Conservation (phyloP, 306 rosid species). For the Trichosanthes truncata region DNA sequence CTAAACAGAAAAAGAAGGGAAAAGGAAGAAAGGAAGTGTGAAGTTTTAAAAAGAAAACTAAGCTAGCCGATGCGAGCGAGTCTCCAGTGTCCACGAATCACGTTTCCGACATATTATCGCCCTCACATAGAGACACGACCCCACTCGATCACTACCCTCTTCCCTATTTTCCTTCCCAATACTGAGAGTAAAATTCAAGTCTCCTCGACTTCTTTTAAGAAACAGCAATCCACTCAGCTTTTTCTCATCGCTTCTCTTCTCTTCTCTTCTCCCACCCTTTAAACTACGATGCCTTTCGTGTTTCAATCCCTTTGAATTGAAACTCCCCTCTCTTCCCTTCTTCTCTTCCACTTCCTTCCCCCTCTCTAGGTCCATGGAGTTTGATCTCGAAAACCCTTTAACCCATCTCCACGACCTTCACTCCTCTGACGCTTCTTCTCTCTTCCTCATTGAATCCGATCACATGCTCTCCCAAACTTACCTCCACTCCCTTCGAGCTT, state of each 20-base stretch:
- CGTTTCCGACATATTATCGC: conserved; percentile 9
- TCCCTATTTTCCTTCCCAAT: conserved; percentile 35
- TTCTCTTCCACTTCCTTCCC: neutral
- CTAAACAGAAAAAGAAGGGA: too few relatives aligned
- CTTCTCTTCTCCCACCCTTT: too few relatives aligned
- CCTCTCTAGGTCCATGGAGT: conserved; percentile 44
- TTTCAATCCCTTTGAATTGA: conserved; percentile 9
- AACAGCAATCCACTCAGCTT: too few relatives aligned
- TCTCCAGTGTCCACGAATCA: conserved; percentile 7
- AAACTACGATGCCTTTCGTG: neutral
- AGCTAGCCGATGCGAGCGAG: neutral
- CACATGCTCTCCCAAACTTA: conserved; percentile 61
- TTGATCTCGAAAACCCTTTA: conserved; percentile 85
- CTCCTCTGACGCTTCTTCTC: conserved; percentile 38
- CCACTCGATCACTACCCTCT: conserved; percentile 24
- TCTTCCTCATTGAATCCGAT: conserved; percentile 64
- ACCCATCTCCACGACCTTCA: conserved; percentile 32
- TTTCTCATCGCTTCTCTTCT: neutral
- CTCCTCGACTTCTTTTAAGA: conserved; percentile 18
- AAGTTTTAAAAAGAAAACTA: neutral
- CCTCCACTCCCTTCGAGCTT: conserved; percentile 37
- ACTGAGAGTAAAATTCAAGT: conserved; percentile 26
- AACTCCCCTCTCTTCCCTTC: neutral
- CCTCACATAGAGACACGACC: neutral
- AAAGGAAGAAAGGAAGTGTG: neutral